These are phyloP conservation scores for Arachis hypogaea DNA, from an alignment of 306 rosid species.

Conservation along the genomic window DNA sequence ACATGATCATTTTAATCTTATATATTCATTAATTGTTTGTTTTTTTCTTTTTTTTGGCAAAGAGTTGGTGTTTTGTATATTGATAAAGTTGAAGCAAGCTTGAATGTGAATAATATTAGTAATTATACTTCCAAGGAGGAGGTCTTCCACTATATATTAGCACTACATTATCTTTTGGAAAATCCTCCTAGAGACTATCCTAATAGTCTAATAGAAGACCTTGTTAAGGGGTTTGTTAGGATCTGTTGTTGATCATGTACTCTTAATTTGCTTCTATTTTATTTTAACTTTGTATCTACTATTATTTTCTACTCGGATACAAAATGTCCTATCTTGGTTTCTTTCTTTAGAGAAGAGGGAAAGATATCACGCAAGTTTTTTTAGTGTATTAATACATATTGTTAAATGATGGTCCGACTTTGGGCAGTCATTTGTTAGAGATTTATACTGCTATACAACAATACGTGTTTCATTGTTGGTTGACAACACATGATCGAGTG, in stretches of 20 bases:
- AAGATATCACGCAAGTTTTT: constrained; percentile 83
- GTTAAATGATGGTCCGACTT: constrained; percentile 91
- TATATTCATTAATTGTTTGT: constrained; percentile 1
- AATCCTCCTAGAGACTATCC: constrained; percentile 89
- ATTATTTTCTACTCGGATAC: constrained; percentile 28
- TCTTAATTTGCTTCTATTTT: constrained; percentile 25
- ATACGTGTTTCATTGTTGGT: constrained; percentile 81
- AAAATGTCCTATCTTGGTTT: constrained; percentile 30
- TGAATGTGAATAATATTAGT: constrained; percentile 55
- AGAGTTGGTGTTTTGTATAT: constrained; percentile 73
- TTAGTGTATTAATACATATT: constrained; percentile 82
- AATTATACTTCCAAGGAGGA: constrained; percentile 74
- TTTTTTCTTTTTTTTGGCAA: constrained; percentile 13
- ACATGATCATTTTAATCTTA: constrained; percentile 27
- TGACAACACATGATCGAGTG: constrained; percentile 84
- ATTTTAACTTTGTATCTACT: neutral
- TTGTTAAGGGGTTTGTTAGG: constrained; percentile 62
- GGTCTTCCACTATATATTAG: constrained; percentile 74
- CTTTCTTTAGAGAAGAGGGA: constrained; percentile 77
- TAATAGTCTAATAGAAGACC: constrained; percentile 58
- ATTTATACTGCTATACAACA: constrained; percentile 76
- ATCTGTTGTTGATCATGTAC: constrained; percentile 75
- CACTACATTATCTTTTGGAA: constrained; percentile 84
- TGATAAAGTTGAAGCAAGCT: constrained; percentile 67
- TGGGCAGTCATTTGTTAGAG: constrained; percentile 62